phyloP scores from a whole-genome alignment of 192 early-diverging fungal species.

The Coemansia sp. region DNA sequence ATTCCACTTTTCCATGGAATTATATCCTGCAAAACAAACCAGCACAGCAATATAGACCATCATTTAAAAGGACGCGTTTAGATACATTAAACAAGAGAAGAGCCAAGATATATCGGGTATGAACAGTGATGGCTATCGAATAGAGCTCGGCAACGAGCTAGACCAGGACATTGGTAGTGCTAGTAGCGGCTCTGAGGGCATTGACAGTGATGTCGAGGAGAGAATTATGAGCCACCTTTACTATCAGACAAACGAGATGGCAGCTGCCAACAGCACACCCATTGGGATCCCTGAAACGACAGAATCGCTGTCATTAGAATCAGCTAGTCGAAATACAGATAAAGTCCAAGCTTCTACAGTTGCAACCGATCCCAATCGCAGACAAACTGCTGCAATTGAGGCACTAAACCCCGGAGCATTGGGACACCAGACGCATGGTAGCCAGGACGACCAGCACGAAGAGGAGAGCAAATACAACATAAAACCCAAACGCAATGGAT shows the following conservation, averaged over 20 bases:
- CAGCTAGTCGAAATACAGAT: no score
- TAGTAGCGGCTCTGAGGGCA: slow-evolving; percentile 24
- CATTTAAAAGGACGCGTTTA: background rate
- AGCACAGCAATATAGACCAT: background rate
- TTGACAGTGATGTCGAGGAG: slow-evolving; percentile 50
- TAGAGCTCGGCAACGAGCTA: slow-evolving; percentile 5
- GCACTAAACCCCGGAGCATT: no score
- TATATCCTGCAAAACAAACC: background rate
- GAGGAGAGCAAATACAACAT: slow-evolving; percentile 44
- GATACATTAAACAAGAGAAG: background rate
- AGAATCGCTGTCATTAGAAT: background rate
- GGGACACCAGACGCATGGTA: no score
- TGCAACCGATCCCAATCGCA: no score
- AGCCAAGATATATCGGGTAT: background rate
- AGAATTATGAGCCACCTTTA: slow-evolving; percentile 48
- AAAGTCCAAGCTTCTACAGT: no score
- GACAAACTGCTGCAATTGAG: no score
- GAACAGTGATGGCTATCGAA: slow-evolving; percentile 5
- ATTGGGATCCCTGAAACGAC: background rate
- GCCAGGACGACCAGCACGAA: background rate
- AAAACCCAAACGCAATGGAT: slow-evolving; percentile 6
- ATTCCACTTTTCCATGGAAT: background rate
- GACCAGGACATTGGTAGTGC: slow-evolving; percentile 1
- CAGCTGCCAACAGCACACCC: background rate
- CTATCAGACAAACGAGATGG: slow-evolving; percentile 28